Base-by-base conservation (phyloP, 2,329 filamentous ascomycete species). In the Penicillium sp. region DNA sequence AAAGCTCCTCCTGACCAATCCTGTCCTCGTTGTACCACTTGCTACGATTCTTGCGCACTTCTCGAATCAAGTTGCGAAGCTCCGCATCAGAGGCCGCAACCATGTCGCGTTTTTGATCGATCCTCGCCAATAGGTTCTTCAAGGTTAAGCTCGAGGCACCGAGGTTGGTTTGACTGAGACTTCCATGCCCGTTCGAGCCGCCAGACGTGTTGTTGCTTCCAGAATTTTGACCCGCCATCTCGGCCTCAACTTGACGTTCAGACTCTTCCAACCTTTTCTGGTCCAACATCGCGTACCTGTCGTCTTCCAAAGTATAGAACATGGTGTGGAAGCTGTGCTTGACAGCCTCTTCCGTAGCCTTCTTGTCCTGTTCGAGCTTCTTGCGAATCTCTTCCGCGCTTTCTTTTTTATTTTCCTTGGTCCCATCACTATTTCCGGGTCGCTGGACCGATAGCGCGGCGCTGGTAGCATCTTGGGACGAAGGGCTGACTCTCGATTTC, bases 11-110 rank as follows among this genome's bases (percentile, higher is more conserved):
- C 70, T 98, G 93, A 50, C 93, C 91, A 52, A 98, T 86, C 58
- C 94, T 93, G 60, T 98, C 93, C 69, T 97, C 93, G 66, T 87
- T 97, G 3, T 93, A 91, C 93, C 93, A 98, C 72, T 98, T 98
- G 70, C 91, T 97, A 61, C 93, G 80, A 60, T 97, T 97, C 70
- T 97, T 98, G 55, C 93, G 83, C 13, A 98, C 93, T 69, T 98
- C 93, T 61, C 93, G 96, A 80, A 98, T 95, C 49, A 98, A 74
- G 43, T 86, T 88, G 50, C 93, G 83, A 50, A 98, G 76, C 65
- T 98, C 91, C 25, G 90, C 86, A 72, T 98, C 93, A 1, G 90
- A 95, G 13, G 93, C 91, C 66, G 84, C 82, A 45, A 98, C 91
- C 73, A 88, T 83, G 56, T 89, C 85, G 62, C 93, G 85, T 73